Percentiles rank a stretch among this genome's conserved stretches.
These are phyloP conservation scores for Rhodotorula babjevae DNA, from an alignment of 768 basidiomycete genomes.

Conservation along the genomic window DNA sequence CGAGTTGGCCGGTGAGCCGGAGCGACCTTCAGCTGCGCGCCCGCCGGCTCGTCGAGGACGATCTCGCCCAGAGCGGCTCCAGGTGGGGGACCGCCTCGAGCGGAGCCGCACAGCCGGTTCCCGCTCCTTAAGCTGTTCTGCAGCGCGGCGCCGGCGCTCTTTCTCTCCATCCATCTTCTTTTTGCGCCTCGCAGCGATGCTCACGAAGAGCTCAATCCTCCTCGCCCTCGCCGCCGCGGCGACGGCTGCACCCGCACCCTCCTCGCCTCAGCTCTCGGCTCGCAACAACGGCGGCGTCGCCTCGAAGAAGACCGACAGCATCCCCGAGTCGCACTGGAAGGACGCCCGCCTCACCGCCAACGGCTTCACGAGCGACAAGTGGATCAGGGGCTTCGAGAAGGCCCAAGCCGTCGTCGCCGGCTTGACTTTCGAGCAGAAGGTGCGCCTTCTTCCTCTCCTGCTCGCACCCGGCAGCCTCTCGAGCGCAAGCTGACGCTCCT, in stretches of 20 bases:
- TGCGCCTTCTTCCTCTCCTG: not conserved
- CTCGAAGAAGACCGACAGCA: not conserved
- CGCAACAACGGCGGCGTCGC: not conserved
- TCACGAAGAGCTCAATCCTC: not conserved
- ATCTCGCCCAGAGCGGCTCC: too few relatives aligned
- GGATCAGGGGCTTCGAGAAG: conserved; percentile 10
- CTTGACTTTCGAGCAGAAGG: conserved; percentile 14
- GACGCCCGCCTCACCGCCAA: conserved; percentile 3
- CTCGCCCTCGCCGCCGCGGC: not conserved
- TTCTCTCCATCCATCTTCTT: not conserved
- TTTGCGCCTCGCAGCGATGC: not conserved
- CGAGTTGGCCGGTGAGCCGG: too few relatives aligned
- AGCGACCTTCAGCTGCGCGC: too few relatives aligned
- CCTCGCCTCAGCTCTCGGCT: not conserved
- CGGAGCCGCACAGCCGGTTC: too few relatives aligned
- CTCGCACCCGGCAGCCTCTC: too few relatives aligned
- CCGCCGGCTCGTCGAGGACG: too few relatives aligned
- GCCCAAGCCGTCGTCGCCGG: conserved; percentile 5
- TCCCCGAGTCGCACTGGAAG: not conserved
- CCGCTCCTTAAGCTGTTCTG: too few relatives aligned
- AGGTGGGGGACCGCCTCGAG: too few relatives aligned
- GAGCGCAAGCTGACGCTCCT: not conserved
- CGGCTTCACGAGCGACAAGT: not conserved
- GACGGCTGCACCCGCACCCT: not conserved
- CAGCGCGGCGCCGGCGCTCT: too few relatives aligned